phyloP scores from a whole-genome alignment of 108 stramenopile genomes.

The Asterionellopsis glacialis region DNA sequence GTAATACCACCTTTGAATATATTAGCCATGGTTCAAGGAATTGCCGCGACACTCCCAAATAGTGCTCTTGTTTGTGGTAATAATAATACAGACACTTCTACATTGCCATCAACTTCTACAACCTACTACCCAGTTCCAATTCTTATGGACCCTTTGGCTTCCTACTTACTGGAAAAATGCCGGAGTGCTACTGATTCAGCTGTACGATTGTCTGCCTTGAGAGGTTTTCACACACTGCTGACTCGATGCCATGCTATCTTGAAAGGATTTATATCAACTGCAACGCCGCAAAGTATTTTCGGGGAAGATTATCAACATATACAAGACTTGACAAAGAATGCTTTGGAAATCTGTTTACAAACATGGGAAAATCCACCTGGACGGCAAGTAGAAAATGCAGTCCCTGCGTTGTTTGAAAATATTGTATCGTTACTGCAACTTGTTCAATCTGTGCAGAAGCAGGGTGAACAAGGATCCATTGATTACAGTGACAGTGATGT shows the following conservation, averaged over 20 bases:
- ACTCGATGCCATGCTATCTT: slow-evolving; percentile 20
- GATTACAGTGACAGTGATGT: no score
- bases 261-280: neutral
- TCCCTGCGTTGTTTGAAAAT: slow-evolving; percentile 43
- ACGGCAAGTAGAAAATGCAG: slow-evolving; percentile 39
- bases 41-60: slow-evolving; percentile 10
- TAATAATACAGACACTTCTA: no score
- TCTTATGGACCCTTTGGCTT: slow-evolving; percentile 10
- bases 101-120: neutral
- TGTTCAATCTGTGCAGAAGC: neutral
- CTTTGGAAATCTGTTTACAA: slow-evolving; percentile 34
- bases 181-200: slow-evolving; percentile 31
- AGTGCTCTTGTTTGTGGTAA: neutral
- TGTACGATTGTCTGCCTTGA: slow-evolving; percentile 45
- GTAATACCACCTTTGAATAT: slow-evolving; percentile 4
- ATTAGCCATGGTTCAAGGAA: slow-evolving; percentile 11
- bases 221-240: slow-evolving; percentile 40
- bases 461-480: neutral
- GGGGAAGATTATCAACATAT: neutral
- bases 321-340: slow-evolving; percentile 20
- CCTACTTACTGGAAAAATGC: slow-evolving; percentile 5
- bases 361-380: slow-evolving; percentile 60
- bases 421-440: slow-evolving; percentile 26
- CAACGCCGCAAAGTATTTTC: neutral
- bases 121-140: neutral